These are phyloP conservation scores for Oryza nivara DNA, from an alignment of 176 grass and related monocot genomes.

Conservation along the genomic window DNA sequence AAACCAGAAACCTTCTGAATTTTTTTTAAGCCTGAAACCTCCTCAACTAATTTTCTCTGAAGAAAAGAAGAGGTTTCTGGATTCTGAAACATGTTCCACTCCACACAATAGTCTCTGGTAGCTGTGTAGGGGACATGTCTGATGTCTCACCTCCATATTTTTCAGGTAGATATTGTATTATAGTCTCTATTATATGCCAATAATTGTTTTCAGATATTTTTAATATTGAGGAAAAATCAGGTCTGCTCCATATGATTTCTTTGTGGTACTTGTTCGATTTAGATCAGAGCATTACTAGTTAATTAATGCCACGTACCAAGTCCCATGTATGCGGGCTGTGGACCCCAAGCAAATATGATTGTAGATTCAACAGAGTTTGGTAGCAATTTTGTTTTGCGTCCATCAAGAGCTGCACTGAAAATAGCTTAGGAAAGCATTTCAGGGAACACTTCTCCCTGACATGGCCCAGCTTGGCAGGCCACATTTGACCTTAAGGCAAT, in stretches of 20 bases:
- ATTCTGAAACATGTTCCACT: neutral
- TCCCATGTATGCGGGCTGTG: neutral
- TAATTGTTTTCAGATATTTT: constrained; percentile 2
- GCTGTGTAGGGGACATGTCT: constrained; percentile 15
- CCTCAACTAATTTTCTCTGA: neutral
- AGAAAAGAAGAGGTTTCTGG: neutral
- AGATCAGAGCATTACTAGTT: neutral
- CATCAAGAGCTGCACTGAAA: neutral
- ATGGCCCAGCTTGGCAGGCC: constrained; percentile 31
- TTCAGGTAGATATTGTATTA: constrained; percentile 7
- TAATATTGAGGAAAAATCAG: neutral
- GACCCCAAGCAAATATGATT: constrained; percentile 1
- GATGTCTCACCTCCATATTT: neutral
- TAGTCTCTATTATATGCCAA: neutral
- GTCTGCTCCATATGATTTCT: constrained; percentile 1
- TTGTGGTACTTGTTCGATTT: neutral
- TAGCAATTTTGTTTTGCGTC: constrained; percentile 11
- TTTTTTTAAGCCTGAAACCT: neutral
- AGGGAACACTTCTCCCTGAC: constrained; percentile 20
- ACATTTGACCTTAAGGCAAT: neutral
- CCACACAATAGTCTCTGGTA: neutral
- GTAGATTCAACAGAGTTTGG: neutral
- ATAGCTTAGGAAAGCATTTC: neutral
- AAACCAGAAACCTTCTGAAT: neutral
- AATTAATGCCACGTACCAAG: neutral